Evolutionary conservation across 371 early-diverging fungal genomes (phyloP), one percentile per base, ranked within the genome.

Genomic region (Coemansia sp.): DNA sequence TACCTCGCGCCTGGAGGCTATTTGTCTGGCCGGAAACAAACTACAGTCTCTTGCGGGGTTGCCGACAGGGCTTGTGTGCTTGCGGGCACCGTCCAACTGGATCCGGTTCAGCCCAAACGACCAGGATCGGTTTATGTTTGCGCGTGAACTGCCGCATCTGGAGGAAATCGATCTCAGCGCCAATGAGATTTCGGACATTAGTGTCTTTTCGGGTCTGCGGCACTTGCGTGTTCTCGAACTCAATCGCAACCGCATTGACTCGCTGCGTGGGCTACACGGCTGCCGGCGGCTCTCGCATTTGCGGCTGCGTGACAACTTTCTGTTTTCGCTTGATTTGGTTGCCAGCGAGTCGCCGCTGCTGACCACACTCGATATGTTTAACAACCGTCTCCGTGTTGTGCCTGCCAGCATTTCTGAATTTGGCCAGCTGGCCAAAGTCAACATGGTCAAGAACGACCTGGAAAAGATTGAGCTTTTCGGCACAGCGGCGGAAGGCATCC

Each of bases 1-100:
- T 23, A 65, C 70, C 11, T 69, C 80, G 39, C 68, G 68, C 1
- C 54, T 80, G 15, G 80, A 80, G 46, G 39, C 69, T 11, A 73
- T 80, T 40, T 58, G 69, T 28, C 40, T 80, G 36, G 36, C 71
- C 0, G 54, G 72, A 12, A 80, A 80, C 65, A 80, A 80, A 55
- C 66, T 80, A 26, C 70, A 61, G 51, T 44, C 67, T 1, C 66
- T 80, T 3, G 23, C 68, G 2, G 80, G 80, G 3, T 56, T 80
- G 26, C 80, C 80, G 3, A 63, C 49, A 4, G 71, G 78, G 15
- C 55, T 80, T 15, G 75, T 80, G 28, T 64, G 63, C 39, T 58
- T 80, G 13, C 61, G 65, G 4, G 80, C 82, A 21, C 62, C 74
- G 48, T 72, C 80, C 12, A 80, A 80, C 62, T 80, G 80, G 80